A percentile compares a stretch with the other conserved stretches of the same genome.
Conservation (phyloP, 768 basidiomycete species). For the Clitopilus hobsonii region DNA sequence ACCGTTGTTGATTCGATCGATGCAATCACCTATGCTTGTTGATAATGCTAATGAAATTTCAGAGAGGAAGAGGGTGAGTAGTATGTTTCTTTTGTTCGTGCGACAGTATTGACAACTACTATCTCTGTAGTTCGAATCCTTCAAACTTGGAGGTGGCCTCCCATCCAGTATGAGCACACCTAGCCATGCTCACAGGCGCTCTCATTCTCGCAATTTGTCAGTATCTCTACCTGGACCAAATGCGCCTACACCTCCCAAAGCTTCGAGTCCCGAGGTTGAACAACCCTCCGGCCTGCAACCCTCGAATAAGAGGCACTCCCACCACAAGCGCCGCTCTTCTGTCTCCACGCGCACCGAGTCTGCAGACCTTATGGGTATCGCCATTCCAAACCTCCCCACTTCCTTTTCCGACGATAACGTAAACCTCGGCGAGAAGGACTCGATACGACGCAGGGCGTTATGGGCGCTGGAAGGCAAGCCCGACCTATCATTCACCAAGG, state of each 20-base stretch:
- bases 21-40: conserved; percentile 19
- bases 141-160: conserved; percentile 58
- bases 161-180: conserved; percentile 30
- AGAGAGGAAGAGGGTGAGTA: conserved; percentile 37
- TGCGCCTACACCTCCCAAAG: conserved; percentile 34
- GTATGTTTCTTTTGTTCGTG: too few species aligned
- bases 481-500: conserved; percentile 63
- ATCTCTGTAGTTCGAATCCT: conserved; percentile 72
- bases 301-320: conserved; percentile 63
- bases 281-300: conserved; percentile 20
- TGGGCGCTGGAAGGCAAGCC: conserved; percentile 86
- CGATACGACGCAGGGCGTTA: conserved; percentile 76
- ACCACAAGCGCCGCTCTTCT: conserved; percentile 81
- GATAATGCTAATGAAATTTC: conserved; percentile 25
- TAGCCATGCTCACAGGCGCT: conserved; percentile 54
- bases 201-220: conserved; percentile 69
- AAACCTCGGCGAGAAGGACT: conserved; percentile 69
- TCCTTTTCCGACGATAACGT: conserved; percentile 63
- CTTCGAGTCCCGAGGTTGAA: conserved; percentile 23
- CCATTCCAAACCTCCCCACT: conserved; percentile 61
- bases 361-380: conserved; percentile 85
- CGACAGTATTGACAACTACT: too few species aligned
- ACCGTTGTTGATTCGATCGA: conserved; percentile 14
- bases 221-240: conserved; percentile 42
- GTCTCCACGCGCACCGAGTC: conserved; percentile 89